Percentiles rank a stretch among this genome's conserved stretches.
These are phyloP conservation scores for Cryphonectria radicalis DNA, from an alignment of 2,329 filamentous ascomycete genomes.

Conservation along the genomic window DNA sequence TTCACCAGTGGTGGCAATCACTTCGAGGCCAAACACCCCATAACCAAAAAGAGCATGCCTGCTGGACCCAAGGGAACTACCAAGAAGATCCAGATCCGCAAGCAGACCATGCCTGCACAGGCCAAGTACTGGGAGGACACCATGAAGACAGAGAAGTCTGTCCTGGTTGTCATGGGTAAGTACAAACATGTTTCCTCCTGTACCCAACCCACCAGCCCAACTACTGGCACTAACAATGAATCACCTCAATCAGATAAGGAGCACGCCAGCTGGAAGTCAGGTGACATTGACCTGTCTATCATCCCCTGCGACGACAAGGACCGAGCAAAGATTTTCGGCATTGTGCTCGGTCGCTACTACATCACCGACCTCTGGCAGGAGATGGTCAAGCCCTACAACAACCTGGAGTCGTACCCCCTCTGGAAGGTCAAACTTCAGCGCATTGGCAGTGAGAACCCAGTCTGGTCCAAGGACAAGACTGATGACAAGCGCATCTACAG, in stretches of 20 bases:
- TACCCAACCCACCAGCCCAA: background rate
- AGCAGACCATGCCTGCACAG: background rate
- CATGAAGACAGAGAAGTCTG: background rate
- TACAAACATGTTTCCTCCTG: background rate
- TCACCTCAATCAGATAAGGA: constrained; percentile 48
- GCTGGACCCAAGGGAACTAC: background rate
- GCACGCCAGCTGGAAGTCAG: constrained; percentile 42
- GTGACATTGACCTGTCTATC: constrained; percentile 27
- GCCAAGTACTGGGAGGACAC: background rate
- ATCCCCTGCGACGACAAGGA: constrained; percentile 48
- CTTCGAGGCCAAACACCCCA: background rate
- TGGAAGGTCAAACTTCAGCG: constrained; percentile 70
- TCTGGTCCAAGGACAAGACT: constrained; percentile 58
- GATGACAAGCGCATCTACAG: background rate
- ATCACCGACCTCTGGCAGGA: constrained; percentile 73
- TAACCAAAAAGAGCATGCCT: background rate
- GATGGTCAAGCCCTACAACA: constrained; percentile 40
- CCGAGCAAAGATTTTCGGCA: constrained; percentile 57
- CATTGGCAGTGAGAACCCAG: constrained; percentile 51
- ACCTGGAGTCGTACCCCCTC: constrained; percentile 25
- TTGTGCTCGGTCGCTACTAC: constrained; percentile 71
- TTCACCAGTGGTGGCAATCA: constrained; percentile 8
- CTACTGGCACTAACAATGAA: constrained; percentile 15
- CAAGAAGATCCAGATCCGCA: constrained; percentile 4
- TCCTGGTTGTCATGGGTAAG: constrained; percentile 61